These are phyloP conservation scores for Pontederia crassipes DNA, from an alignment of 176 grass and related monocot genomes.

Conservation along the genomic window DNA sequence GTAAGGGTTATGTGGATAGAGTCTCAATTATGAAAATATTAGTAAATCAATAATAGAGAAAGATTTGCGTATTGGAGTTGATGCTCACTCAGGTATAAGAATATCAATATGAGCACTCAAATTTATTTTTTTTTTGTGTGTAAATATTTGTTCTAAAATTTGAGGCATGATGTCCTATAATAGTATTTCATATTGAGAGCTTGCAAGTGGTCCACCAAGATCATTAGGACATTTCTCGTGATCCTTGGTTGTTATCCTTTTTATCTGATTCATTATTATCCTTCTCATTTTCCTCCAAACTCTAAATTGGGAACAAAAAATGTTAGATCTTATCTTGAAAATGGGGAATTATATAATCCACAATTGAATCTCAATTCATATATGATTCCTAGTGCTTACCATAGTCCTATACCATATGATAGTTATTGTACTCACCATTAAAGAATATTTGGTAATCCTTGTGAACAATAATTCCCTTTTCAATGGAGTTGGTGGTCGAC, in stretches of 20 bases:
- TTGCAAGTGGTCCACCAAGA: slow-evolving; percentile 46
- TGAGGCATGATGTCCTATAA: slow-evolving; percentile 74
- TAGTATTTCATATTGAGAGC: slow-evolving; percentile 57
- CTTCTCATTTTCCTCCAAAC: slow-evolving; percentile 53
- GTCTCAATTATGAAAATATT: slow-evolving; percentile 27
- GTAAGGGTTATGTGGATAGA: slow-evolving; percentile 23
- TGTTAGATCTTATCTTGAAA: slow-evolving; percentile 42
- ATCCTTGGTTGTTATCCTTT: slow-evolving; percentile 41
- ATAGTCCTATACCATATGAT: slow-evolving; percentile 55
- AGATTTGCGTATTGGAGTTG: slow-evolving; percentile 20
- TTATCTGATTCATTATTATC: slow-evolving; percentile 55
- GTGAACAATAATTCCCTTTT: slow-evolving; percentile 40
- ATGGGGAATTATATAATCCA: slow-evolving; percentile 42
- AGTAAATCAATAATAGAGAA: slow-evolving; percentile 51
- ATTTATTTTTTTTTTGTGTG: slow-evolving; percentile 29
- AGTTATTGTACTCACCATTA: slow-evolving; percentile 51
- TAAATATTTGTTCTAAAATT: slow-evolving; percentile 32
- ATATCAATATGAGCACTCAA: slow-evolving; percentile 30
- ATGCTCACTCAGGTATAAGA: slow-evolving; percentile 16
- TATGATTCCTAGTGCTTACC: slow-evolving; percentile 44
- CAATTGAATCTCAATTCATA: slow-evolving; percentile 47
- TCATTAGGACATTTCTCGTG: slow-evolving; percentile 21
- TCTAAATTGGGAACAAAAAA: slow-evolving; percentile 33
- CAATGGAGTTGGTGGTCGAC: slow-evolving; percentile 23
- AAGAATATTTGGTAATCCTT: slow-evolving; percentile 38